A percentile compares a stretch with the other conserved stretches of the same genome.
Conservation (phyloP, 208 protist genomes). For the Wallacemonas sp. region DNA sequence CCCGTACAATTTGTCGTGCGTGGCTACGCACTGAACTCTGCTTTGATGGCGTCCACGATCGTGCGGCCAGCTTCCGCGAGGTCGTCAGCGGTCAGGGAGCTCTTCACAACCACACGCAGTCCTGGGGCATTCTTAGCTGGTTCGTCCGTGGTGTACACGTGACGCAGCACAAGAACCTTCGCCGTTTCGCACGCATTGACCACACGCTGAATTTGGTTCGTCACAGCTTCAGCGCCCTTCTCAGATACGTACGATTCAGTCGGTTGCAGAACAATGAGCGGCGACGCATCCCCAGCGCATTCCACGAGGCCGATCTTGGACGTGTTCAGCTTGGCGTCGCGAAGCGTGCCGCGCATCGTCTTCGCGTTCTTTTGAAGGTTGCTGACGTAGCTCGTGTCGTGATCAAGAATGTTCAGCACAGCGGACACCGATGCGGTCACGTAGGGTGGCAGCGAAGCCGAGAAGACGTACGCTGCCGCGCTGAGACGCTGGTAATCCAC, state of each 20-base stretch:
- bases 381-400: slow-evolving; percentile 34
- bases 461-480: slow-evolving; percentile 96
- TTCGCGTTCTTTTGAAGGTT: slow-evolving; percentile 53
- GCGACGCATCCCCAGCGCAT: slow-evolving; percentile 61
- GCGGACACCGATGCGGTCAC: slow-evolving; percentile 78
- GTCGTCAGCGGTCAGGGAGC: slow-evolving; percentile 50
- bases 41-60: slow-evolving; percentile 57
- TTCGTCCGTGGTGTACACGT: slow-evolving; percentile 71
- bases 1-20: too few relatives aligned
- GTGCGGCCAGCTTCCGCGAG: slow-evolving; percentile 34
- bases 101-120: slow-evolving; percentile 73
- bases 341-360: slow-evolving; percentile 48
- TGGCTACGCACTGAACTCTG: slow-evolving; percentile 35
- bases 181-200: slow-evolving; percentile 50
- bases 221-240: slow-evolving; percentile 40
- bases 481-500: slow-evolving; percentile 94
- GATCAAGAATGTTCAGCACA: slow-evolving; percentile 77
- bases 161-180: slow-evolving; percentile 64
- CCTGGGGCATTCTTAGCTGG: slow-evolving; percentile 46
- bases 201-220: slow-evolving; percentile 58
- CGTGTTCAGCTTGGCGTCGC: slow-evolving; percentile 41
- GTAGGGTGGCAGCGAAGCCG: slow-evolving; percentile 96
- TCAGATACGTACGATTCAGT: slow-evolving; percentile 39
- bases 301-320: slow-evolving; percentile 68
- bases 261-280: slow-evolving; percentile 61